A percentile compares a stretch with the other conserved stretches of the same genome.
phyloP scores from a whole-genome alignment of 1,284 basidiomycete genomes.

The Neotropicomus parvogracilis region DNA sequence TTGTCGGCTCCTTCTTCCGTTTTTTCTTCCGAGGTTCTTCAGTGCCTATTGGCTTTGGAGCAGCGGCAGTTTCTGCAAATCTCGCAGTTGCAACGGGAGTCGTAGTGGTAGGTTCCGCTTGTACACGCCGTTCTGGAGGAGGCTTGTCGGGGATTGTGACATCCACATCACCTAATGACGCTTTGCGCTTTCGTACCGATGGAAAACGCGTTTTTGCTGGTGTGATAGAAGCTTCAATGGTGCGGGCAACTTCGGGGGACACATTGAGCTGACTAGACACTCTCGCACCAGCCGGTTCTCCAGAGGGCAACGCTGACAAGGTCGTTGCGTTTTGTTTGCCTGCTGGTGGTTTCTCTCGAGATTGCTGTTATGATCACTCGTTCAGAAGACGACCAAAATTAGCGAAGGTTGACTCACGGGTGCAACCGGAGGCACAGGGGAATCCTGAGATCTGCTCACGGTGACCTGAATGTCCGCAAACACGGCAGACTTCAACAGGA shows the following conservation, averaged over 20 bases:
- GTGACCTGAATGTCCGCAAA: slow-evolving; percentile 41
- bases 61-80: neutral
- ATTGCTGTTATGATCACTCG: neutral
- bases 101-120: neutral
- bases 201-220: neutral
- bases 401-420: slow-evolving; percentile 10
- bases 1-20: slow-evolving; percentile 7
- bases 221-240: neutral
- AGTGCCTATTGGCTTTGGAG: neutral
- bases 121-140: neutral
- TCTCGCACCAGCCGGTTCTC: neutral
- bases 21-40: slow-evolving; percentile 26
- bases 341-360: neutral
- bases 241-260: neutral
- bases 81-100: neutral
- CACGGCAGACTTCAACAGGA: slow-evolving; percentile 28
- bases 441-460: slow-evolving; percentile 6
- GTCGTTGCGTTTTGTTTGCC: neutral
- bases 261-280: neutral
- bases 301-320: neutral
- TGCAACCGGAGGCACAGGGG: neutral
- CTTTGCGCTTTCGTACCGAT: slow-evolving; percentile 25
- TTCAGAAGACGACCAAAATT: neutral
- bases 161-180: slow-evolving; percentile 9
- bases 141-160: neutral